A percentile compares a stretch with the other conserved stretches of the same genome.
phyloP scores from a whole-genome alignment of 768 basidiomycete species.

The Auriscalpium orientale region DNA sequence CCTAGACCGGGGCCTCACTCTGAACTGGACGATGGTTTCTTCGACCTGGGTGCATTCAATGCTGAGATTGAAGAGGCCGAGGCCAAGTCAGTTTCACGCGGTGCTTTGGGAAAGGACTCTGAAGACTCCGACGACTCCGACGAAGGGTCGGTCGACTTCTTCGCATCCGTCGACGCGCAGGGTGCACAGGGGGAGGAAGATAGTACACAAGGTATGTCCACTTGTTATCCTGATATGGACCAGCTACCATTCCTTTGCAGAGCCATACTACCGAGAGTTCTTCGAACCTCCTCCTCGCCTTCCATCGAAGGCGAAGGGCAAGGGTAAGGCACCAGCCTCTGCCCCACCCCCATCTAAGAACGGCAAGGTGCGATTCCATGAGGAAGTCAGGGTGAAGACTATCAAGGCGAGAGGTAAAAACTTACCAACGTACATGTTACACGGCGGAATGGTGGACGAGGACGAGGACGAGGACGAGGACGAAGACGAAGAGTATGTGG shows the following conservation, averaged over 20 bases:
- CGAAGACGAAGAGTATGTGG: constrained; percentile 20
- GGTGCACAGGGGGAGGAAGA: constrained; percentile 38
- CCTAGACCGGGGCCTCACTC: constrained; percentile 26
- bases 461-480: constrained; percentile 32
- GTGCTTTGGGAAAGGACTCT: constrained; percentile 45
- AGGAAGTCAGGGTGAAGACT: constrained; percentile 73
- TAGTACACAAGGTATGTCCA: constrained; percentile 26
- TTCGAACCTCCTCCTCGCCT: constrained; percentile 53
- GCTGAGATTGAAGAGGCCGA: constrained; percentile 76
- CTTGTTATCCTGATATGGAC: background rate
- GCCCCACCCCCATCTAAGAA: constrained; percentile 17
- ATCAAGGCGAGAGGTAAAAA: constrained; percentile 70
- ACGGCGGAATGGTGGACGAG: constrained; percentile 33
- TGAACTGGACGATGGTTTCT: constrained; percentile 84
- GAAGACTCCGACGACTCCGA: constrained; percentile 43
- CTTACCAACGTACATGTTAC: constrained; percentile 38
- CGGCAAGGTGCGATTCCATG: constrained; percentile 66
- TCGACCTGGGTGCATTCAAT: constrained; percentile 83
- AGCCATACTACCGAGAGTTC: constrained; percentile 69
- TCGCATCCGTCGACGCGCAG: constrained; percentile 47
- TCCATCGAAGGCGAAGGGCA: constrained; percentile 13
- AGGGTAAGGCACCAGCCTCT: constrained; percentile 15
- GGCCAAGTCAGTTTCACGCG: constrained; percentile 51
- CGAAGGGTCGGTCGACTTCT: constrained; percentile 62
- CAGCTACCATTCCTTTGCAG: constrained; percentile 28